Conservation (phyloP, 345 rosid genomes). For the Cochlearia excelsa region DNA sequence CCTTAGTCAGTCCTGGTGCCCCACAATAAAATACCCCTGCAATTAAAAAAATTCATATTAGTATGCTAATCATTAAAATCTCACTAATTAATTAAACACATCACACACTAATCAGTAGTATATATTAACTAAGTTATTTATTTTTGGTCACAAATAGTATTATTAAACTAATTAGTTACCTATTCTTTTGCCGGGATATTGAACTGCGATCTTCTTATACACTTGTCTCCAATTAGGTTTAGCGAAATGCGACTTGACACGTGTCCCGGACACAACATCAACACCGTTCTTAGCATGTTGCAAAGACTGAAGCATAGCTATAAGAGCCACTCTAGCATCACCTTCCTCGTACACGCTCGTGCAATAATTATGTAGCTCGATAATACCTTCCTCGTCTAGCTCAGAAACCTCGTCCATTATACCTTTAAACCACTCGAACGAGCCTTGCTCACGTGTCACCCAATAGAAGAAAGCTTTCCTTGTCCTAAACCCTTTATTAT, state of each 20-base stretch:
- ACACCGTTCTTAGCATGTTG: slow-evolving; percentile 87
- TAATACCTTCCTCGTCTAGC: slow-evolving; percentile 60
- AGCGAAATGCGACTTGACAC: slow-evolving; percentile 84
- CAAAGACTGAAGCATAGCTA: slow-evolving; percentile 79
- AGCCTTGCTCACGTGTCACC: slow-evolving; percentile 92
- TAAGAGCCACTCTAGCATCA: slow-evolving; percentile 82
- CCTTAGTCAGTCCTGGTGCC: slow-evolving; percentile 63
- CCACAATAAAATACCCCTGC: slow-evolving; percentile 97
- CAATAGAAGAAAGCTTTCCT: slow-evolving; percentile 84
- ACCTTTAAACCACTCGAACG: slow-evolving; percentile 95
- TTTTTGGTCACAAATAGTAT: no score
- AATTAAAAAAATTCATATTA: slow-evolving; percentile 12
- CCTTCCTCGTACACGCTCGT: slow-evolving; percentile 95
- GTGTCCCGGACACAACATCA: slow-evolving; percentile 80
- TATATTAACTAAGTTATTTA: no score
- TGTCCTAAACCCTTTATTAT: slow-evolving; percentile 48
- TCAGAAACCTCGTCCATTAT: slow-evolving; percentile 89
- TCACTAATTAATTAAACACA: no score
- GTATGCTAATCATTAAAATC: not conserved
- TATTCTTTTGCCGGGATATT: slow-evolving; percentile 52
- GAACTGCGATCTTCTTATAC: slow-evolving; percentile 65
- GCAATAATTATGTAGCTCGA: slow-evolving; percentile 84
- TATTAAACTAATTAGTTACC: slow-evolving; percentile 40
- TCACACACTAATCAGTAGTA: no score
- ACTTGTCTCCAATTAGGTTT: slow-evolving; percentile 93